Percentiles rank a stretch among this genome's conserved stretches.
Conservation (phyloP, 192 early-diverging fungal species). For the Tieghemiomyces parasiticus region DNA sequence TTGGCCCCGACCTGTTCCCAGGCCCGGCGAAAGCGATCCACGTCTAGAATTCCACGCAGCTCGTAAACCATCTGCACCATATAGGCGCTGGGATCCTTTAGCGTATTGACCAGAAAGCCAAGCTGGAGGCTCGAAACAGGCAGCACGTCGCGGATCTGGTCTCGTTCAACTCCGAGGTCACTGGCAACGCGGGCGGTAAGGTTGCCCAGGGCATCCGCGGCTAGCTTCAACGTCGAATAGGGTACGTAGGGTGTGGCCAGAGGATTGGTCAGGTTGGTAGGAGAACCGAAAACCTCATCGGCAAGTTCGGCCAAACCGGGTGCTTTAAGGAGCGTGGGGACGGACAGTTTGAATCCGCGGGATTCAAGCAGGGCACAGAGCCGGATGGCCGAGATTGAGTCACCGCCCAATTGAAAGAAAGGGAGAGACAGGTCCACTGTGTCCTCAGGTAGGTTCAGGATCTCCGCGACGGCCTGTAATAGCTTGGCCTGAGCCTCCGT, state of each 20-base stretch:
- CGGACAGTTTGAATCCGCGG: not conserved
- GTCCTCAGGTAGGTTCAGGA: not conserved
- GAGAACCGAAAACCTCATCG: too few relatives aligned
- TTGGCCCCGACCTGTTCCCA: not conserved
- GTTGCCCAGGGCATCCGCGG: too few relatives aligned
- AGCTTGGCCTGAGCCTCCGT: not conserved
- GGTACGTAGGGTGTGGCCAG: too few relatives aligned
- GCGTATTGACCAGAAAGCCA: not conserved
- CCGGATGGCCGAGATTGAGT: constrained; percentile 7
- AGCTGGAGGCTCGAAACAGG: not conserved
- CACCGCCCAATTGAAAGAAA: constrained; percentile 9
- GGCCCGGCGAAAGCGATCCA: not conserved
- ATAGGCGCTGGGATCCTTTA: not conserved
- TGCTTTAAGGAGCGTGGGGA: not conserved
- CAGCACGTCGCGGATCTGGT: not conserved
- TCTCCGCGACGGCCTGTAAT: not conserved
- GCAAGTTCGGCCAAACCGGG: not conserved
- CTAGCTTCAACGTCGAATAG: too few relatives aligned
- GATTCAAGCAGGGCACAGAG: not conserved
- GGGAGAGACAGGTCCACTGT: not conserved
- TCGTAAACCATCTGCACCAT: not conserved
- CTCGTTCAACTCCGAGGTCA: too few relatives aligned
- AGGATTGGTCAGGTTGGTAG: too few relatives aligned
- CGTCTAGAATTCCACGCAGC: not conserved
- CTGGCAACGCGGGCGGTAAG: too few relatives aligned